Percentiles rank a stretch among this genome's conserved stretches.
Conservation (phyloP, 257 asterid species). For the Ballota nigra region DNA sequence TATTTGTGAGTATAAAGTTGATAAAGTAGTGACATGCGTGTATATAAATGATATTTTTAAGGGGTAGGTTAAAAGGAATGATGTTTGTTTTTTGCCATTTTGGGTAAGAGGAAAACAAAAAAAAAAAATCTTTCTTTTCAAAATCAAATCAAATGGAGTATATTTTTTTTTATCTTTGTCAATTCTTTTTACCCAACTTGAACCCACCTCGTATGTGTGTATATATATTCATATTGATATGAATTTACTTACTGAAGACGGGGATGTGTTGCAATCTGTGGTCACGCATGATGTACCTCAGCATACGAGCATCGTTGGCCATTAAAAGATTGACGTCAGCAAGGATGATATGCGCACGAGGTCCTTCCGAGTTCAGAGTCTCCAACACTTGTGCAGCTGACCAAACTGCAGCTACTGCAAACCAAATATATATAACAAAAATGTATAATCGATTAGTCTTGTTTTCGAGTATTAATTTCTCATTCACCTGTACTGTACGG, state of each 20-base stretch:
- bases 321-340: constrained; percentile 53
- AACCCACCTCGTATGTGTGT: too few species aligned
- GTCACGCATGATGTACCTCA: constrained; percentile 52
- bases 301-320: constrained; percentile 43
- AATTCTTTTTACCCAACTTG: too few species aligned
- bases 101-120: too few species aligned
- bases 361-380: constrained; percentile 46
- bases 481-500: background rate
- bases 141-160: too few species aligned
- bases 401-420: constrained; percentile 57
- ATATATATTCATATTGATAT: background rate
- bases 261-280: constrained; percentile 46
- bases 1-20: too few species aligned
- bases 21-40: too few species aligned
- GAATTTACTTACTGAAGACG: constrained; percentile 50
- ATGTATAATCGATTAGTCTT: background rate
- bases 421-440: background rate
- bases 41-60: too few species aligned
- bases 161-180: too few species aligned
- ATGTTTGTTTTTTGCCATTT: too few species aligned
- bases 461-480: background rate
- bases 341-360: constrained; percentile 50
- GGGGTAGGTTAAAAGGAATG: too few species aligned
- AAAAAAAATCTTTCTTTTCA: too few species aligned
- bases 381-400: constrained; percentile 41